Evolutionary conservation across 257 asterid species (phyloP), one percentile per base, ranked within the genome.

Genomic region (Solanum microdontum): DNA sequence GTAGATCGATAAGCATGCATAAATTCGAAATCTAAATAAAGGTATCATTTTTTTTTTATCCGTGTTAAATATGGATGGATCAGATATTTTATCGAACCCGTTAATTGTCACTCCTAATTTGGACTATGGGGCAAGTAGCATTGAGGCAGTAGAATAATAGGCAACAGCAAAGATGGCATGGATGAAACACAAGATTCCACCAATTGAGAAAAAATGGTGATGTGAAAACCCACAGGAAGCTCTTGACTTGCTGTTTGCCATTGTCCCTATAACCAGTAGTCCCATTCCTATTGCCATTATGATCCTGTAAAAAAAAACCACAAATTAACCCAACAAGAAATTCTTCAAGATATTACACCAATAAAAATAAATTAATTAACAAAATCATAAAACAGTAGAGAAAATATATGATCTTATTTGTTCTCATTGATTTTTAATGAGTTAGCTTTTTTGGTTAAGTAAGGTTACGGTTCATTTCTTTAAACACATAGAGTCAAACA

Each of bases 171-270:
- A 90, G 2, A 93, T 87, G 70, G 94, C 94, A 88, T 96, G 99
- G 51, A 93, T 92, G 84, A 95, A 85, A 91, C 98, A 95, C 84
- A 92, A 51, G 75, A 94, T 91, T 85, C 98, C 99, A 89, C 99
- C 99, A 14, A 88, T 90, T 0, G 97, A 93, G 79, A 96, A 90
- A 79, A 94, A 94, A 86, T 94, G 95, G 82, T 93, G 98, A 91
- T 95, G 92, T 36, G 94, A 73, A 75, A 96, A 91, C 5, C 99
- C 99, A 87, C 99, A 96, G 0, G 97, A 92, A 66, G 95, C 90
- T 89, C 95, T 93, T 75, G 96, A 92, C 87, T 95, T 93, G 43
- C 77, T 90, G 90, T 96, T 96, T 36, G 99, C 91, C 86, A 89
- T 88, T 43, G 94, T 95, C 36, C 98, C 98, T 3, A 94, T 91